Base-by-base conservation (phyloP, 1,284 basidiomycete species). In the Cryptococcus amylolentus region DNA sequence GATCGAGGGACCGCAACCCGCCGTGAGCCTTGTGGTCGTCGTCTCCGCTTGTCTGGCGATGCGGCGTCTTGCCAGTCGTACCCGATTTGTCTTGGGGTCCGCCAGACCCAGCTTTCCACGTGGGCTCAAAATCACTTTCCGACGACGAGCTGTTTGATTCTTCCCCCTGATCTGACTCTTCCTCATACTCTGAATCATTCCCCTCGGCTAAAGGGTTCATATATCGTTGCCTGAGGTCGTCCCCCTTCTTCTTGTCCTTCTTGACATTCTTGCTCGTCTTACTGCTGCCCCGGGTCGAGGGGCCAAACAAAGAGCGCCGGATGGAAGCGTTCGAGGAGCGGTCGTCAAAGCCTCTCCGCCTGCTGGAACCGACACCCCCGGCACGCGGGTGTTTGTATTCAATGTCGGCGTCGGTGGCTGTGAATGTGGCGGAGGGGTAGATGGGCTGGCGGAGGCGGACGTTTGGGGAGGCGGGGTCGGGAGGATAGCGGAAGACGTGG, bases 401-500 rank as follows among this genome's bases (percentile, higher is more conserved):
- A 13, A 62, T 58, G 51, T 67, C 65, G 37, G 65, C 54, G 52
- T 72, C 70, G n/a, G 62, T 62, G 1, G 71, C 72, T 1, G 73
- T 76, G 48, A 66, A 73, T n/a, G 72, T 74, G 2, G 65, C 60
- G 14, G 62, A 56, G 4, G 69, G 61, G 57, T 76, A 76, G 57
- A 71, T 65, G 43, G 74, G 74, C 48, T 73, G 69, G 10, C 66
- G 62, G 8, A 78, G 69, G 27, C 76, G 70, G 49, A 66, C 55
- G 27, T 64, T 60, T 16, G 67, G 73, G 28, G 72, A 73, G 12
- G 68, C 67, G 31, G 72, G 70, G 56, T 74, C 72, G 5, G 76
- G 72, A 26, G 74, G 72, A 48, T 72, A 74, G 37, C 71, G 69
- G 56, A 73, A 74, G 54, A 74, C 68, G 59, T 67, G 67, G 20